Base-by-base conservation (phyloP, 371 early-diverging fungal genomes). In the Mucor racemosus region DNA sequence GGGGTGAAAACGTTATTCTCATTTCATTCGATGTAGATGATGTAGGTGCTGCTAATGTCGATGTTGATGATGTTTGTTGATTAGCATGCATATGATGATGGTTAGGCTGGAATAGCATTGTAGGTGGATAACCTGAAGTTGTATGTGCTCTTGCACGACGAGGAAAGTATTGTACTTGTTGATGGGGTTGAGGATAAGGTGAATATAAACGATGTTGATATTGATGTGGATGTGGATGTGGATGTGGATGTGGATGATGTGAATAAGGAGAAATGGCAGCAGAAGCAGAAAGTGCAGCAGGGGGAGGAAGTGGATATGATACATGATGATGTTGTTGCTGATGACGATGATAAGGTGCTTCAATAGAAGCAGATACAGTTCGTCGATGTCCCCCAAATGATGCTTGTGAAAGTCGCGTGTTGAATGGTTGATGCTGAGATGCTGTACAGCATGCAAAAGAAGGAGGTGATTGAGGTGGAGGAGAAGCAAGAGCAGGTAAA, bases 91-190 rank as follows among this genome's bases (percentile, higher is more conserved):
- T 50, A 3, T 7, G 50, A 19, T 63, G 38, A 11, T 38, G 62
- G 3, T 26, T 26, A 57, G 64, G 64, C 10, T 56, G 21, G 50
- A 55, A 34, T 19, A 65, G 8, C 66, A 70, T 62, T 5, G 70
- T 70, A 15, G 70, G 68, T 44, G 70, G 74, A 21, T 74, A 74
- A 5, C 74, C 74, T 10, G 74, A 69, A 13, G 74, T 74, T 8
- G 74, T 74, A 62, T 74, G 70, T 7, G 74, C 67, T 50, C 74
- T 67, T 14, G 69, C 58, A n/a, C 68, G 61, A 5, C 64, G 53
- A 41, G 39, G 55, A 40, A 35, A 41, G 44, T 59, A 36, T 9
- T 54, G 46, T 53, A 21, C 9, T 41, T 42, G 31, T 9, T 39
- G 14, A 15, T 34, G 34, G 6, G 8, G 2, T 8, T 55, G 55